These are phyloP conservation scores for Salix koriyanagi DNA, from an alignment of 345 rosid species.

Conservation along the genomic window DNA sequence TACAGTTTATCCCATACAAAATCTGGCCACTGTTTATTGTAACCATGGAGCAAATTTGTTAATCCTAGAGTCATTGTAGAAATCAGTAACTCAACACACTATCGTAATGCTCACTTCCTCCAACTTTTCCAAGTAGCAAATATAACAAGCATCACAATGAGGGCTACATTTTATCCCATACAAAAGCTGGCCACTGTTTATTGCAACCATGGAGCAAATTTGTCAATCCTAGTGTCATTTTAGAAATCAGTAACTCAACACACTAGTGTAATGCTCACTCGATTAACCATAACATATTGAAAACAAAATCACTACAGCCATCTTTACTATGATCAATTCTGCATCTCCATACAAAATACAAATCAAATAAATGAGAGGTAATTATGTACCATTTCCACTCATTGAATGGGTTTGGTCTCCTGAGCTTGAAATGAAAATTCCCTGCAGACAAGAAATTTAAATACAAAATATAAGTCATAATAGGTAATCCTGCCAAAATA, in stretches of 20 bases:
- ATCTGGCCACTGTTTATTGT: neutral
- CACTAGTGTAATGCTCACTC: neutral
- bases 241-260: neutral
- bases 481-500: neutral
- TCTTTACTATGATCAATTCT: neutral
- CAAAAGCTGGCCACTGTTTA: neutral
- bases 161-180: neutral
- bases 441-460: constrained; percentile 34
- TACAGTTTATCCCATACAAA: neutral
- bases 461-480: neutral
- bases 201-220: constrained; percentile 1
- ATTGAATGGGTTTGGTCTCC: constrained; percentile 86
- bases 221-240: neutral
- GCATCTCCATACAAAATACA: neutral
- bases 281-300: neutral
- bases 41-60: neutral
- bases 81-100: neutral
- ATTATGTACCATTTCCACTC: constrained; percentile 76
- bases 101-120: neutral
- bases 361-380: neutral
- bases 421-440: constrained; percentile 74
- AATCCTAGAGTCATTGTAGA: neutral
- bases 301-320: neutral
- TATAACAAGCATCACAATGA: neutral
- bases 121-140: neutral